Evolutionary conservation across 2,329 filamentous ascomycete genomes (phyloP).

Genomic region (Trichophyton benhamiae): DNA sequence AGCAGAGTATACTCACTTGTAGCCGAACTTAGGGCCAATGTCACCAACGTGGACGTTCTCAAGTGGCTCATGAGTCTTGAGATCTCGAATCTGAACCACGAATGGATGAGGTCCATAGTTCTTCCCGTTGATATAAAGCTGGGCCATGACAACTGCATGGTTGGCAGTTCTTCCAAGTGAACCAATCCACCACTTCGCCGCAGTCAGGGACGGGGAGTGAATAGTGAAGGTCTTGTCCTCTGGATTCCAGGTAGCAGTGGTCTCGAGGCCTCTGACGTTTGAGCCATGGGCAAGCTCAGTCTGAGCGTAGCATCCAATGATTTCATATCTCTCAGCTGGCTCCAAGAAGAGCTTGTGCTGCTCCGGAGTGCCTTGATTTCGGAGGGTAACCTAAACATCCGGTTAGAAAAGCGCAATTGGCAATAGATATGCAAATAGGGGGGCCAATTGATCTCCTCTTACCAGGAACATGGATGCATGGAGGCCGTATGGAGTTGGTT

Average conservation of each 20-base stretch:
- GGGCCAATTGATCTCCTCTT: conserved; percentile 19
- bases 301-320: conserved; percentile 69
- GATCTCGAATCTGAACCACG: conserved; percentile 59
- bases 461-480: conserved; percentile 60
- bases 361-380: conserved; percentile 58
- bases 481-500: conserved; percentile 61
- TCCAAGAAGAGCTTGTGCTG: conserved; percentile 63
- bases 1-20: conserved; percentile 41
- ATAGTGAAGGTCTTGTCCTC: conserved; percentile 63
- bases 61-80: conserved; percentile 57
- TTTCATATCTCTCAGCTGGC: conserved; percentile 55
- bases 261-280: conserved; percentile 62
- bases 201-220: conserved; percentile 60
- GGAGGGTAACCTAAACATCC: conserved; percentile 46
- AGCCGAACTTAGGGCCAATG: conserved; percentile 69
- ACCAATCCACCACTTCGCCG: conserved; percentile 78
- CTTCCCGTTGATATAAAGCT: conserved; percentile 57
- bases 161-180: conserved; percentile 65
- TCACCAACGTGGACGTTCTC: conserved; percentile 63
- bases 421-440: neutral
- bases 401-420: neutral
- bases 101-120: conserved; percentile 65
- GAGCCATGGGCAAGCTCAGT: conserved; percentile 70
- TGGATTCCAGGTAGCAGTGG: conserved; percentile 60
- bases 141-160: conserved; percentile 66